Evolutionary conservation across 192 early-diverging fungal genomes (phyloP), one percentile per base, ranked within the genome.

Genomic region (Mortierella alpina): DNA sequence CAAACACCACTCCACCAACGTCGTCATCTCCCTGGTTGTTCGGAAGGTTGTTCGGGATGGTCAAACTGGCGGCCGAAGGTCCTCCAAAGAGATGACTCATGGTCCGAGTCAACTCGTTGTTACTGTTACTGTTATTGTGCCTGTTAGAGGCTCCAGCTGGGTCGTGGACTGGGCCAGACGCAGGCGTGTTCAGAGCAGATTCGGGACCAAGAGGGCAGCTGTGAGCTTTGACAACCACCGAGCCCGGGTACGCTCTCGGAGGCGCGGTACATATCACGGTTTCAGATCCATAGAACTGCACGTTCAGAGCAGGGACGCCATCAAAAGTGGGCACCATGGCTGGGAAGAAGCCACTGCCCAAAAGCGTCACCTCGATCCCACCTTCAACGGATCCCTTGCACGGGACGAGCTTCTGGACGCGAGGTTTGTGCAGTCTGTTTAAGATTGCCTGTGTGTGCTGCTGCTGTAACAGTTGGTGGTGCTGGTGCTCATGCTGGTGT

Each of bases 341-440:
- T 14, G 88, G 85, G 59, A 87, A 86, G 84, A 95, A 93, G 18
- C 91, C 90, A 11, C 75, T 85, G 10, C 94, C 94, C 13, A 90
- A 72, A 12, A 96, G 74, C 11, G 93, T 92, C 15, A 95, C 72
- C 48, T 91, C 92, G 6, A 88, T 73, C 5, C 94, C 94, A 44
- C 94, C 94, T 51, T 86, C 86, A n/a, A 93, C 70, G 0, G 94
- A 92, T 0, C 94, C 94, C 55, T 92, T 89, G 41, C 85, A 80
- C 8, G 94, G 94, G 55, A 91, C 87, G 56, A 95, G 71, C 63
- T 90, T 86, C 58, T 84, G 83, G 22, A 95, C 87, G 20, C 86
- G 75, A 14, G 88, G 84, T 11, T 60, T 68, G 15, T 59, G 58
- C 31, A 14, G 39, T 63, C 60, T n/a, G 5, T 13, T 22, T 2